Evolutionary conservation across 345 rosid species (phyloP), one percentile per base, ranked within the genome.

Genomic region (Ceriops zippeliana): DNA sequence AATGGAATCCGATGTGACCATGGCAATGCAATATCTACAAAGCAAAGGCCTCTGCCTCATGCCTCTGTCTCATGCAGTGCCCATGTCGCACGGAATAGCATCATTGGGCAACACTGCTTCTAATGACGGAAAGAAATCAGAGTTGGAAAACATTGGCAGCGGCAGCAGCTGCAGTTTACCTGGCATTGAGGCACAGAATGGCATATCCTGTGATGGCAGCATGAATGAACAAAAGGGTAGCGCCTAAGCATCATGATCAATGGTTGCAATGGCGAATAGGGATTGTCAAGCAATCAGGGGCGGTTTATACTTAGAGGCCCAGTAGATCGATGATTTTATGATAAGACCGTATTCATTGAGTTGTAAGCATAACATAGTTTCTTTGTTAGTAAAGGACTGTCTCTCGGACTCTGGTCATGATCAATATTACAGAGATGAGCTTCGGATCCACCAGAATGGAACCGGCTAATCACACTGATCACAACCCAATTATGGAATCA

Each of bases 1-100:
- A 24, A 35, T 75, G 73, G 78, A 75, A 58, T 64, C 72, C 35
- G 24, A 69, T 37, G 52, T 69, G 42, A 69, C 69, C 34, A 28
- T 28, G 35, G 78, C 78, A 7, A 69, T 75, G 58, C 73, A 75
- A 19, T 65, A 63, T 64, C 73, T 75, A 42, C 70, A 75, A 27
- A 47, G 73, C 57, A 75, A 69, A 68, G 78, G 73, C 24, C 61
- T 75, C 52, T 75, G 78, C 65, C 73, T 75, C 70, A 69, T 75
- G 78, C 70, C 73, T 9, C 69, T 69, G 16, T 78, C 86, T 52
- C 81, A 83, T 1, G 83, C 89, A 21, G 22, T 77, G 2, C 78
- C 85, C 65, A 83, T 83, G 58, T 70, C 84, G 51, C 60, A 60
- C 16, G 76, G 71, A 24, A 84, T 77, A 68, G 70, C 79, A 52